These are phyloP conservation scores for Aspergillus transmontanensis DNA, from an alignment of 2,329 filamentous ascomycete species.

Conservation along the genomic window DNA sequence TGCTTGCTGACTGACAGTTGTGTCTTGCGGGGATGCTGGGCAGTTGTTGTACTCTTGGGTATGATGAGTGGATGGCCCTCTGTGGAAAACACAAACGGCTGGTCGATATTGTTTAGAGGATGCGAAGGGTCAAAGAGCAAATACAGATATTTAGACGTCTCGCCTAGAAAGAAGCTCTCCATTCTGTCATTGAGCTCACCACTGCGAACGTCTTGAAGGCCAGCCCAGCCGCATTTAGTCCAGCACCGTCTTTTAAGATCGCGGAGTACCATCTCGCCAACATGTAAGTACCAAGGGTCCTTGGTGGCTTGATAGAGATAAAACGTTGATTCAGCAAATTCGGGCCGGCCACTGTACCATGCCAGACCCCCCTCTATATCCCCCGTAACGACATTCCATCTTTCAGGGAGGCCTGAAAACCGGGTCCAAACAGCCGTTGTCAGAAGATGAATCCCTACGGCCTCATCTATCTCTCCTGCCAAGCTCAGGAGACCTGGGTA, in stretches of 20 bases:
- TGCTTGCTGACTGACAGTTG: constrained; percentile 11
- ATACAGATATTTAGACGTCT: constrained; percentile 95
- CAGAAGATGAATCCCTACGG: constrained; percentile 83
- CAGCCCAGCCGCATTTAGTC: constrained; percentile 91
- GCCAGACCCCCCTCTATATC: constrained; percentile 82
- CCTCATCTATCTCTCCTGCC: constrained; percentile 87
- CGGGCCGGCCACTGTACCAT: constrained; percentile 94
- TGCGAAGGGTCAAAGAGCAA: constrained; percentile 84
- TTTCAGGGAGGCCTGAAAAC: constrained; percentile 89
- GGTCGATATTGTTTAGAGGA: constrained; percentile 83
- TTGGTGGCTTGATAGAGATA: constrained; percentile 91
- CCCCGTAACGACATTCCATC: constrained; percentile 85
- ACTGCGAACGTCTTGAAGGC: constrained; percentile 76
- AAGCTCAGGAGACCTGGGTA: constrained; percentile 87
- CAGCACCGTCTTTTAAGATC: constrained; percentile 89
- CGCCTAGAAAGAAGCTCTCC: constrained; percentile 98
- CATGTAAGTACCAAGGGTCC: constrained; percentile 94
- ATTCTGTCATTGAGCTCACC: constrained; percentile 91
- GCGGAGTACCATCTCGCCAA: constrained; percentile 90
- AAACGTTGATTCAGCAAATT: constrained; percentile 97
- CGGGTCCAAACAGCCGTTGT: constrained; percentile 94
- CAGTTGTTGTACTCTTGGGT: constrained; percentile 53
- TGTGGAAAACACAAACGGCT: constrained; percentile 89
- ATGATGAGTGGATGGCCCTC: constrained; percentile 93
- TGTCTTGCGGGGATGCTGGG: constrained; percentile 13